Base-by-base conservation (phyloP, 805 yeast genomes). In the Spathaspora girioi region DNA sequence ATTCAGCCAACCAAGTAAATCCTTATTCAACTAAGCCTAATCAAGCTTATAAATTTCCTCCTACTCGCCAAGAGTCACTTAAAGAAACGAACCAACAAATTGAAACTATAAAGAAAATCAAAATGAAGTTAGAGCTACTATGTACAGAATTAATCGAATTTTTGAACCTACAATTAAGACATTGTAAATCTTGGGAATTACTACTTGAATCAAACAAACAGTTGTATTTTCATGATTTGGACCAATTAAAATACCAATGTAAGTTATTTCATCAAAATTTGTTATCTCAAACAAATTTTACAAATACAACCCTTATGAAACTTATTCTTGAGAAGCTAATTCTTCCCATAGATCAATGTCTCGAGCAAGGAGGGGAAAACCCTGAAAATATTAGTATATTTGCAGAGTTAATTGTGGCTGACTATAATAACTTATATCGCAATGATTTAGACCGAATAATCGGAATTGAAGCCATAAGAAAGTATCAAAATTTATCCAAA, bases 401-500 rank as follows among this genome's bases (percentile, higher is more conserved):
- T 29, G 50, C 53, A 31, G 47, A 48, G 26, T 38, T 50, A 20
- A 43, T 54, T 19, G 29, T 49, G 15, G 46, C 41, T 2, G 35
- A 51, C 20, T 57, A 50, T 45, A 51, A 54, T 38, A 45, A 45
- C 11, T 47, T 59, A 32, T 54, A 55, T 32, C 46, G 53, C 19
- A 26, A 45, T 35, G 59, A 64, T 64, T 40, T 57, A 18, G 46
- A 43, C 14, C 47, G 38, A 10, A 54, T 58, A 12, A 54, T 62
- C n/a, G 63, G 65, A 2, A 48, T 54, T 11, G 32, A 51, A 17
- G 59, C 59, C 43, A 46, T 60, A 11, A 14, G 45, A 32, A 59
- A 59, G 50, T 61, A 51, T 46, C 42, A 52, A 18, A 48, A 51
- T 11, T 26, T 52, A 38, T 47, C 29, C n/a, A 41, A 46, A 44